Evolutionary conservation across 108 stramenopile genomes (phyloP), one percentile per base, ranked within the genome.

Genomic region (Parietichytrium sp.): DNA sequence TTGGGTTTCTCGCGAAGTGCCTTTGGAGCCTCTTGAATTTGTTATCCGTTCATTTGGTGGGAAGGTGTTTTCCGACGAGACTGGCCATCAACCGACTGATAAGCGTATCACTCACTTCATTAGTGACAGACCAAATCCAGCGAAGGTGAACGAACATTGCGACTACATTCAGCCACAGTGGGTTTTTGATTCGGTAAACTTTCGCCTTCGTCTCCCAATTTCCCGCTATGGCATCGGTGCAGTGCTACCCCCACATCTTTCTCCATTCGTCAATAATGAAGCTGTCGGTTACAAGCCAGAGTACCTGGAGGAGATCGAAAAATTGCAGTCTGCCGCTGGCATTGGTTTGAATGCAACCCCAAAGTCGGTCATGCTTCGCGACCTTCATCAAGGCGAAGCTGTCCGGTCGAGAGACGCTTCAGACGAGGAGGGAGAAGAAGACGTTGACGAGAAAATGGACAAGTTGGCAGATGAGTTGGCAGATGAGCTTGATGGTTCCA

Each of bases 101-200:
- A 81, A 91, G 7, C 85, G 85, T 78, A 97, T 98, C 82, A 99
- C 97, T 4, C 98, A 99, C 84, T 93, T 97, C 82, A 84, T 98
- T 54, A 86, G 92, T 12, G 96, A 97, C 81, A 92, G 94, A 16
- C 93, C 94, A 16, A 92, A 90, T 51, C 86, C 94, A 8, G 88
- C 87, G 26, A 27, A 54, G 83, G 23, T 72, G 72, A 29, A 42
- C 89, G 12, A 93, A 92, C 86, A 92, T 91, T 13, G 96, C 78
- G 98, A 99, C 85, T 96, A 86, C 81, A 88, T 99, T 29, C 98
- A 99, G 85, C 98, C 98, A 15, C 98, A 99, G 86, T 99, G 98
- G 98, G 86, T 97, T 29, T 84, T 97, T 51, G 98, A 99, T 85
- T 92, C 92, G 54, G 85, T 94, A 49, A 99, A 99, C 85, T 94